Conservation (phyloP, 257 asterid genomes). For the Solanum chilense region DNA sequence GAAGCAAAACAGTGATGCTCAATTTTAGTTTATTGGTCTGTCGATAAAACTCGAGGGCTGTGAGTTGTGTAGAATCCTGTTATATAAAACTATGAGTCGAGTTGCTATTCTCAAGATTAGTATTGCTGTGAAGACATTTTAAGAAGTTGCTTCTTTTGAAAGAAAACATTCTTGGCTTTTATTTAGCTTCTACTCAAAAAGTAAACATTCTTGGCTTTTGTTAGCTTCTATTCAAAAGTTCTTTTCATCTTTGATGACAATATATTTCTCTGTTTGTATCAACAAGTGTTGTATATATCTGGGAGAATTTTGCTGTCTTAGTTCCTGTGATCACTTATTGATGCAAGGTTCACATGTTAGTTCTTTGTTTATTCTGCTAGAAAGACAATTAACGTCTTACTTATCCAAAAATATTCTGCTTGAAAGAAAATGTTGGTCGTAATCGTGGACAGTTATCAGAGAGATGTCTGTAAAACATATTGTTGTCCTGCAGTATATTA, state of each 20-base stretch:
- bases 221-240: neutral
- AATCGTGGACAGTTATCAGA: neutral
- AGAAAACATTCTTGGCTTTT: neutral
- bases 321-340: neutral
- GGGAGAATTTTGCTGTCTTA: neutral
- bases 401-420: neutral
- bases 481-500: neutral
- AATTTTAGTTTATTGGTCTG: neutral
- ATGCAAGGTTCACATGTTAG: neutral
- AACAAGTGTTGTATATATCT: neutral
- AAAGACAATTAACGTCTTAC: neutral
- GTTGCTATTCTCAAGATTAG: neutral
- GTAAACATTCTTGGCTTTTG: neutral
- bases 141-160: neutral
- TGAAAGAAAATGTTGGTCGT: neutral
- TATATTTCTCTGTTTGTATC: neutral
- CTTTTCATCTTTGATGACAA: neutral
- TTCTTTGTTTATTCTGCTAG: neutral
- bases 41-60: neutral
- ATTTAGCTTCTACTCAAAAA: neutral
- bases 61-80: neutral
- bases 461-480: neutral
- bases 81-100: neutral
- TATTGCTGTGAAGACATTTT: neutral
- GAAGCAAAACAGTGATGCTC: neutral